Conservation (phyloP, 257 asterid species). For the Solanum virginianum region DNA sequence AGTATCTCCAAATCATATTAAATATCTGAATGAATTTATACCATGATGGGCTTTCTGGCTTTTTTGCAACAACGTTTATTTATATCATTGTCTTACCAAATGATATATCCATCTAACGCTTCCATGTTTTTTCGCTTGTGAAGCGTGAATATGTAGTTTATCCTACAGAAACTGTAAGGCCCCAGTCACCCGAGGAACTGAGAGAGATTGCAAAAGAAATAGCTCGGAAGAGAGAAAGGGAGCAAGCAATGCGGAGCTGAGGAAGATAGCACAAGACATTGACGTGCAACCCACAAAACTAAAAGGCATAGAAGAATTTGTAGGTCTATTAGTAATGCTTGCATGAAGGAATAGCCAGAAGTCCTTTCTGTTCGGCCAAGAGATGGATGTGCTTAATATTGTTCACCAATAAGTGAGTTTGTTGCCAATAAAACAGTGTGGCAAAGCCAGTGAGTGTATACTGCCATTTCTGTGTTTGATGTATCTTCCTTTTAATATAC, state of each 20-base stretch:
- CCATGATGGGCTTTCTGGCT: background rate
- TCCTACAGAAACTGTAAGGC: slow-evolving; percentile 72
- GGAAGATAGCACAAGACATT: background rate
- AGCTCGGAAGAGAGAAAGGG: slow-evolving; percentile 53
- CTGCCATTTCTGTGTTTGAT: background rate
- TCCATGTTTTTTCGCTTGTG: slow-evolving; percentile 5
- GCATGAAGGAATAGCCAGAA: background rate
- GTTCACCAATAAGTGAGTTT: background rate
- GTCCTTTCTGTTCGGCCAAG: background rate
- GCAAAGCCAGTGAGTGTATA: background rate
- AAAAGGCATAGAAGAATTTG: background rate
- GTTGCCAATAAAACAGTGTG: background rate
- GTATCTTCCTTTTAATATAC: background rate
- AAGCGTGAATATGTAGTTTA: slow-evolving; percentile 82
- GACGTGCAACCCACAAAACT: background rate
- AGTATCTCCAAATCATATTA: background rate
- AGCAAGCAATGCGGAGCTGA: slow-evolving; percentile 1
- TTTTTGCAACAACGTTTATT: background rate
- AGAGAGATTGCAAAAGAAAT: slow-evolving; percentile 76
- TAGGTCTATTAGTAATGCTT: background rate
- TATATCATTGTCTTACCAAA: background rate
- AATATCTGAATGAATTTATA: background rate
- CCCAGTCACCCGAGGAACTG: slow-evolving; percentile 83
- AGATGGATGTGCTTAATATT: background rate
- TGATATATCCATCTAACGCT: background rate